A percentile compares a stretch with the other conserved stretches of the same genome.
Conservation (phyloP, 2,329 filamentous ascomycete genomes). For the Fusarium lyarnte region DNA sequence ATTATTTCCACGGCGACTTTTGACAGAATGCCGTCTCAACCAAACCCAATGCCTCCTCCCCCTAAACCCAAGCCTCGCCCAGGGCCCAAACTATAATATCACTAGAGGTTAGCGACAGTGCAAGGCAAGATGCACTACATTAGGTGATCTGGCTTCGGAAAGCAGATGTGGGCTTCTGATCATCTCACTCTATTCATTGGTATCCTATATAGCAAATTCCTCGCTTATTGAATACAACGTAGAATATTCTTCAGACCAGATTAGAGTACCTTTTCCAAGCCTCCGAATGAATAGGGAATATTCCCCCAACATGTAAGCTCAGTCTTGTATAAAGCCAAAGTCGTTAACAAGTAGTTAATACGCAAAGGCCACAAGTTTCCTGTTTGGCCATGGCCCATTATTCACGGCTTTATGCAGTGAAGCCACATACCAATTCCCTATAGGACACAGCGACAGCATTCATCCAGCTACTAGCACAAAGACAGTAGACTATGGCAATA, state of each 20-base stretch:
- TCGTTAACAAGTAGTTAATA: no score
- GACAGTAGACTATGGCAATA: no score
- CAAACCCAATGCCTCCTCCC: neutral
- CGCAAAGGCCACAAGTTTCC: no score
- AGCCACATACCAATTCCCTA: fast-evolving
- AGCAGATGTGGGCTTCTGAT: fast-evolving
- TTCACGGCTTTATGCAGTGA: neutral
- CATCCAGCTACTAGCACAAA: no score
- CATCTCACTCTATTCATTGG: fast-evolving
- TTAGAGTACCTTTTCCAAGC: no score
- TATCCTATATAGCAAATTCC: no score
- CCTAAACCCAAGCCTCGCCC: neutral
- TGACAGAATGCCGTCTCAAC: neutral
- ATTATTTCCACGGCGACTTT: fast-evolving
- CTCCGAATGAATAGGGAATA: no score
- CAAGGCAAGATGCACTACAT: no score
- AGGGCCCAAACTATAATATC: neutral
- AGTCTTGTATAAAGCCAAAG: no score
- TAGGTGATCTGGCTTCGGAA: fast-evolving
- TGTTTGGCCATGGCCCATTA: fast-evolving
- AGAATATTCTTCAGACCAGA: no score
- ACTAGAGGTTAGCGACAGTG: no score
- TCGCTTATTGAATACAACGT: neutral
- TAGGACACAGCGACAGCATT: fast-evolving
- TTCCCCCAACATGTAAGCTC: no score